Percentiles rank a stretch among this genome's conserved stretches.
Evolutionary conservation across 2,329 filamentous ascomycete species (phyloP).

Genomic region (Cladosporium sp.): DNA sequence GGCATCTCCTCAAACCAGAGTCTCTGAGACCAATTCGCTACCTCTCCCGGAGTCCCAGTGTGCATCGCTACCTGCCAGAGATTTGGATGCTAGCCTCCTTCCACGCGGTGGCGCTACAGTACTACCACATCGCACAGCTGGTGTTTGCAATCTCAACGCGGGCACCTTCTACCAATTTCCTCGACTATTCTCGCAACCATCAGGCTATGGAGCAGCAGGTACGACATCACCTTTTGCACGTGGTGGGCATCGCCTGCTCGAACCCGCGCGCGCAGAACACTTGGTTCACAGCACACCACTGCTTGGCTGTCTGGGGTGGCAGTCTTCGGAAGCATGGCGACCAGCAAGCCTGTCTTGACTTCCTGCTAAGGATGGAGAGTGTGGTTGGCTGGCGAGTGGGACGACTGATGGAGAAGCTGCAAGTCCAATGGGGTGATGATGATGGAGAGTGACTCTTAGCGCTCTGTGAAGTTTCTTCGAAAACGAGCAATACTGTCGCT

Average conservation of each 20-base stretch:
- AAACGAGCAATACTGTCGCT: too few species aligned
- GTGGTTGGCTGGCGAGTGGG: conserved; percentile 14
- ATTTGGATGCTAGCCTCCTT: conserved; percentile 17
- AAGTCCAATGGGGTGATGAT: conserved; percentile 13
- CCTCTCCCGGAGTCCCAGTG: background rate
- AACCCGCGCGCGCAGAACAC: conserved; percentile 17
- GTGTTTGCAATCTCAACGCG: conserved; percentile 8
- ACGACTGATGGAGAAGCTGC: conserved; percentile 10
- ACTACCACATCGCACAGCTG: conserved; percentile 19
- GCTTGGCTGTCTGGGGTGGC: conserved; percentile 17
- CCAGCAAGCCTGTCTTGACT: conserved; percentile 13
- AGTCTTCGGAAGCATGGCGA: conserved; percentile 12
- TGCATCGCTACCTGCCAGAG: conserved; percentile 14
- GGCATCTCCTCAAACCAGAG: background rate
- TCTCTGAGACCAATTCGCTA: conserved; percentile 1
- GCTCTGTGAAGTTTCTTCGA: too few species aligned
- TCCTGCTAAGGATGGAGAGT: conserved; percentile 13
- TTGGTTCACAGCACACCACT: conserved; percentile 20
- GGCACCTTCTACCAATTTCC: background rate
- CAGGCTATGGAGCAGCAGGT: conserved; percentile 10
- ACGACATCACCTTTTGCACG: conserved; percentile 13
- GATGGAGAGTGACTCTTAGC: conserved; percentile 6
- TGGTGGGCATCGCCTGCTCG: conserved; percentile 16
- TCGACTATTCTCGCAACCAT: conserved; percentile 12
- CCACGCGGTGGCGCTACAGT: conserved; percentile 18